These are phyloP conservation scores for Misopates orontium DNA, from an alignment of 257 asterid species.

Conservation along the genomic window DNA sequence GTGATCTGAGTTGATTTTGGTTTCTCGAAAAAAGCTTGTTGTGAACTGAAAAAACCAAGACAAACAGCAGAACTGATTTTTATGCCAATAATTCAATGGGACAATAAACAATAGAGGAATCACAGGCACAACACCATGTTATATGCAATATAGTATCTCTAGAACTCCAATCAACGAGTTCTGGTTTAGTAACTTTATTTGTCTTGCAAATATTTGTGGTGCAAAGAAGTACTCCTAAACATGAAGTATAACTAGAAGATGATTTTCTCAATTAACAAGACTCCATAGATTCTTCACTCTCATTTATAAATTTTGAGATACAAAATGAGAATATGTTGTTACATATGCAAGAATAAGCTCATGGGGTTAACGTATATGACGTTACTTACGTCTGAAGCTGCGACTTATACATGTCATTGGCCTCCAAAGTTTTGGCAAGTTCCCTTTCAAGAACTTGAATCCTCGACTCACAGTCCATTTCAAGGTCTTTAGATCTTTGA, in stretches of 20 bases:
- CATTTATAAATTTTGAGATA: background rate
- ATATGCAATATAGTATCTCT: too few species aligned
- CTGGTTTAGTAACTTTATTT: too few species aligned
- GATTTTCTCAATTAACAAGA: too few species aligned
- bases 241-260: too few species aligned
- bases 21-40: background rate
- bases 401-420: constrained; percentile 3
- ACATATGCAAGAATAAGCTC: background rate
- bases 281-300: background rate
- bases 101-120: background rate
- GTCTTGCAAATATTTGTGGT: background rate
- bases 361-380: background rate
- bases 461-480: constrained; percentile 11
- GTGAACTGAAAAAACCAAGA: constrained; percentile 21
- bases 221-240: background rate
- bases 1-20: background rate
- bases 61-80: too few species aligned
- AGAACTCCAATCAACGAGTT: too few species aligned
- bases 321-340: background rate
- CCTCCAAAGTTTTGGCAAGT: constrained; percentile 23
- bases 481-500: background rate
- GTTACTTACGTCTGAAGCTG: constrained; percentile 26
- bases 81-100: background rate
- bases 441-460: constrained; percentile 8
- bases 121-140: too few species aligned